Evolutionary conservation across 2,329 filamentous ascomycete genomes (phyloP), one percentile per base, ranked within the genome.

Genomic region (Dactylellina parvicollis): DNA sequence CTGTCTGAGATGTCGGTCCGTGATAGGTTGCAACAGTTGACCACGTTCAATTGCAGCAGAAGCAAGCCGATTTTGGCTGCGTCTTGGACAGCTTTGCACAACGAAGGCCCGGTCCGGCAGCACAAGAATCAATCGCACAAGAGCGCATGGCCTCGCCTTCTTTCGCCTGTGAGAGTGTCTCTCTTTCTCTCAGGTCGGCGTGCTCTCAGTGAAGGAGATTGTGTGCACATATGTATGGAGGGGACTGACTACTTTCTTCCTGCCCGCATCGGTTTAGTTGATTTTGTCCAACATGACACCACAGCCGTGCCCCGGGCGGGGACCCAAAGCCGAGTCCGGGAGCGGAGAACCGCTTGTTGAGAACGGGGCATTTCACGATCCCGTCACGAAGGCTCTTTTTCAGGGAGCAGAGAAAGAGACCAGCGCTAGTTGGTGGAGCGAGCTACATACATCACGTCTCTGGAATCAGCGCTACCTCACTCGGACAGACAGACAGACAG

Each of bases 11-110:
- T 59, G 54, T 40, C 28, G 4, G 4, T 16, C 14, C 30, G 10
- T 72, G 59, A 72, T 72, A 72, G 67, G 67, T 16, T 18, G 36
- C 18, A 67, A 59, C 9, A 57, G 62, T 67, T 67, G 54, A 55
- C 44, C 61, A 34, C 7, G n/a, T 40, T 14, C 2, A 57, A 56
- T 47, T 36, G 44, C 30, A 66, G 32, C 20, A 40, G 50, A 56
- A 50, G 9, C 46, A 10, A 32, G 26, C 26, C 14, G 16, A 18
- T 50, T 34, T 18, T 16, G 7, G n/a, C 36, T 24, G 49, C 42
- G 59, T 67, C 44, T 52, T 32, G 38, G 16, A 57, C 55, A 40
- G 47, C n/a, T n/a, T n/a, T n/a, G n/a, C n/a, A n/a, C n/a, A n/a
- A n/a, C n/a, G n/a, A n/a, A n/a, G n/a, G n/a, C n/a, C n/a, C n/a